These are phyloP conservation scores for Podaxis pistillaris DNA, from an alignment of 768 basidiomycete genomes.

Conservation along the genomic window DNA sequence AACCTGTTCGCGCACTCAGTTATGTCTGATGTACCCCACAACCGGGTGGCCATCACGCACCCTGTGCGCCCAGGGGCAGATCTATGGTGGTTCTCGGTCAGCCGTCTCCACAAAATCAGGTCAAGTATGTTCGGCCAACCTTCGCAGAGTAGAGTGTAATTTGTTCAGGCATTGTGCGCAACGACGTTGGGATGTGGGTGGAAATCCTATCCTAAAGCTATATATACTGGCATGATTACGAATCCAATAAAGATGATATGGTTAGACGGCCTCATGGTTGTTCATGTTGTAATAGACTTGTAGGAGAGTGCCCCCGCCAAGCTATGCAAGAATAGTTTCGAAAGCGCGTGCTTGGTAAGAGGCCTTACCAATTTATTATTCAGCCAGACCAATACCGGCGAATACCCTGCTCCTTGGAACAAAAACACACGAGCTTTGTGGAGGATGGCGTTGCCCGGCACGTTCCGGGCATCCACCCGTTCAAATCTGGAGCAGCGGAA, in stretches of 20 bases:
- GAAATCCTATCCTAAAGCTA: not conserved
- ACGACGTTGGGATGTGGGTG: not conserved
- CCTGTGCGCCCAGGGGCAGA: slow-evolving; percentile 60
- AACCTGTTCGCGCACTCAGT: slow-evolving; percentile 30
- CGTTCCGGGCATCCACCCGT: too few relatives aligned
- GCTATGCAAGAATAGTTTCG: not conserved
- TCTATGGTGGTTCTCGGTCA: slow-evolving; percentile 27
- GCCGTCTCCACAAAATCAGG: not conserved
- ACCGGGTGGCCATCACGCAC: slow-evolving; percentile 27
- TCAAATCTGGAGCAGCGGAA: too few relatives aligned
- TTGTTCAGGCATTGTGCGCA: slow-evolving; percentile 23
- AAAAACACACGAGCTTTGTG: too few relatives aligned
- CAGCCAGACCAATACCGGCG: not conserved
- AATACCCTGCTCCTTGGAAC: too few relatives aligned
- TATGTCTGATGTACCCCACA: not conserved
- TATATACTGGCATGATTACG: not conserved
- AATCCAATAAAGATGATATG: not conserved
- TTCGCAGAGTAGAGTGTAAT: slow-evolving; percentile 47
- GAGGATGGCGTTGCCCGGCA: too few relatives aligned
- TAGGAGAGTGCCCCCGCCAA: not conserved
- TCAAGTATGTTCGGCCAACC: slow-evolving; percentile 24
- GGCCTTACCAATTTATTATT: not conserved
- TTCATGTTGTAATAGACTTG: not conserved
- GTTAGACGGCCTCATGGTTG: not conserved
- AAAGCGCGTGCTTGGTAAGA: not conserved